phyloP scores from a whole-genome alignment of 345 rosid species.

The Schrenkiella parvula region DNA sequence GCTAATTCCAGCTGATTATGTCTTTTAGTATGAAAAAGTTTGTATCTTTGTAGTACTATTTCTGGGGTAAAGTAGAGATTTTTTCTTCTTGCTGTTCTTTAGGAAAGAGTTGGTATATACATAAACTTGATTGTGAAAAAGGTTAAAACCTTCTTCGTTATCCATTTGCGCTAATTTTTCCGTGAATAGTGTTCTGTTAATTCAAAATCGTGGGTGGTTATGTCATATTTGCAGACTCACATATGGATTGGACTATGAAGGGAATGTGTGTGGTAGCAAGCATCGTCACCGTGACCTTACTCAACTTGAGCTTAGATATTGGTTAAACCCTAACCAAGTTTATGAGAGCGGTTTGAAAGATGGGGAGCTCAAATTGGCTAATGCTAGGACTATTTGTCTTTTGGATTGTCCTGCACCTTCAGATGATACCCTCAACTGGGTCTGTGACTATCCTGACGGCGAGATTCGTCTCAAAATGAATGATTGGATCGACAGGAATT shows the following conservation, averaged over 20 bases:
- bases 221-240: conserved; percentile 57
- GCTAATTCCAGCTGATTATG: background rate
- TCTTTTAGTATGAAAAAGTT: background rate
- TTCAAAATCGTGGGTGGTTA: background rate
- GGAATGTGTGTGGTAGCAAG: conserved; percentile 89
- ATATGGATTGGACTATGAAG: conserved; percentile 95
- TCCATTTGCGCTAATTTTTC: background rate
- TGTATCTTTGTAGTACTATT: conserved; percentile 10
- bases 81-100: conserved; percentile 3
- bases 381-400: conserved; percentile 87
- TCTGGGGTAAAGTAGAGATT: conserved; percentile 3
- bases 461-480: conserved; percentile 71
- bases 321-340: conserved; percentile 94
- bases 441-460: conserved; percentile 98
- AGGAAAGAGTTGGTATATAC: conserved; percentile 13
- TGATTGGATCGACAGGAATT: conserved; percentile 88
- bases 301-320: conserved; percentile 76
- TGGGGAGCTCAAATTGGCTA: conserved; percentile 57
- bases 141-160: background rate
- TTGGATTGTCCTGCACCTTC: conserved; percentile 84
- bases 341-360: conserved; percentile 89
- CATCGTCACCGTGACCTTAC: conserved; percentile 69
- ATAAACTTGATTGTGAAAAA: background rate
- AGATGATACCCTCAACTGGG: conserved; percentile 83
- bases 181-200: background rate